Evolutionary conservation across 2,329 filamentous ascomycete genomes (phyloP), one percentile per base, ranked within the genome.

Genomic region (Sporothrix phasma): DNA sequence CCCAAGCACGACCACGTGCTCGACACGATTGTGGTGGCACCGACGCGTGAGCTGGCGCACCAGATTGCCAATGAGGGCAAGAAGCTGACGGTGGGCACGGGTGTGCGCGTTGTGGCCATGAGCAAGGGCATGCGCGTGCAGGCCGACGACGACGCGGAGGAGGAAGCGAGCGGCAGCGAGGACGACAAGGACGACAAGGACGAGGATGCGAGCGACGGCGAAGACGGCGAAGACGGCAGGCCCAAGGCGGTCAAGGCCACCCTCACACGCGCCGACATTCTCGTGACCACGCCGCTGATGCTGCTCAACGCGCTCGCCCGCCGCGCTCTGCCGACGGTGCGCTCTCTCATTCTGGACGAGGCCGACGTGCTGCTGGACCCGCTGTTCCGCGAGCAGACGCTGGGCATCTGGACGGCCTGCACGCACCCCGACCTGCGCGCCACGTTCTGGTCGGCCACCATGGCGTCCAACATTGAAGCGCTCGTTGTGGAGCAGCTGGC

Each of bases 391-490:
- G 88, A 94, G 24, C 92, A 97, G 74, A 97, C 92, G 0, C 79
- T 95, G 43, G 82, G 83, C 3, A 87, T 97, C 67, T 97, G 92
- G 92, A 83, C 84, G 47, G 84, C 89, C 3, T 93, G 93, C 74
- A 85, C 80, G 2, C 86, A 87, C 69, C 79, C 84, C 3, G 76
- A 81, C n/a, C 79, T 97, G 8, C 84, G 86, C 26, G 81, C 91
- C 3, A 90, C 89, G 10, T 86, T 96, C 66, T 99, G 93, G 92
- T 97, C 94, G 15, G 94, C 94, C 15, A 99, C 94, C 0, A 97
- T 99, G 87, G 91, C 90, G 3, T 96, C 93, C 17, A 94, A 88
- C 69, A 89, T 97, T 47, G 94, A 99, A 76, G 80, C 86, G 22
- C 79, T 97, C 7, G 84, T 90, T 54, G 83, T 83, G 6, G 83